Conservation (phyloP, 2,329 filamentous ascomycete species). For the Onygenales sp. region DNA sequence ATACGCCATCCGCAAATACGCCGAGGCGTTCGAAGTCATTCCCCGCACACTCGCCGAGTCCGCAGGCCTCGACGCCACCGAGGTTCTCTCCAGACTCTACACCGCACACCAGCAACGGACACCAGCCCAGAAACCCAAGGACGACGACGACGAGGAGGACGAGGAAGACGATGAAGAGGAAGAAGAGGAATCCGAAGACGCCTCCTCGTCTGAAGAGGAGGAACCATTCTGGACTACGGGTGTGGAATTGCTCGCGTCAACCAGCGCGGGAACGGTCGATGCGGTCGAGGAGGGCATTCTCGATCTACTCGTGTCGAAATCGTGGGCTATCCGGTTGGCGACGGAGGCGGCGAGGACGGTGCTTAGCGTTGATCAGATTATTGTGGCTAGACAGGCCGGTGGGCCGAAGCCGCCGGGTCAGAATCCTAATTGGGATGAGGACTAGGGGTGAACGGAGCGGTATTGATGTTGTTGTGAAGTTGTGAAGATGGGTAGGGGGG, state of each 20-base stretch:
- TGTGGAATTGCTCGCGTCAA: slow-evolving; percentile 85
- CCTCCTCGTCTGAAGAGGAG: slow-evolving; percentile 44
- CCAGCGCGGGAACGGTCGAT: slow-evolving; percentile 72
- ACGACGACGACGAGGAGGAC: slow-evolving; percentile 18
- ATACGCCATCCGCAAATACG: slow-evolving; percentile 95
- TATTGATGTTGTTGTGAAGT: not conserved
- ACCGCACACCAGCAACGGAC: slow-evolving; percentile 64
- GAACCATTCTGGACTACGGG: slow-evolving; percentile 82
- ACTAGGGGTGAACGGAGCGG: slow-evolving; percentile 26
- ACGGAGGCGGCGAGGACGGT: slow-evolving; percentile 92
- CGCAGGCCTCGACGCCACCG: slow-evolving; percentile 92
- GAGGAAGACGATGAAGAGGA: slow-evolving; percentile 41
- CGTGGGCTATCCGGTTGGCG: slow-evolving; percentile 93
- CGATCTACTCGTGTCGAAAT: slow-evolving; percentile 84
- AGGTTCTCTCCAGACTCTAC: slow-evolving; percentile 84
- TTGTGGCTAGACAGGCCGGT: slow-evolving; percentile 92
- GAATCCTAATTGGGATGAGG: slow-evolving; percentile 70
- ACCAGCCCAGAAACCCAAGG: slow-evolving; percentile 13
- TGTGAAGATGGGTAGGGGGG: not conserved
- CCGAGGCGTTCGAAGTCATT: slow-evolving; percentile 94
- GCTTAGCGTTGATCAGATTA: slow-evolving; percentile 95
- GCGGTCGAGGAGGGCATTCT: slow-evolving; percentile 81
- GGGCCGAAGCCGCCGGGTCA: slow-evolving; percentile 94
- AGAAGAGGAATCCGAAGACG: slow-evolving; percentile 47
- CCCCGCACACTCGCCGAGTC: slow-evolving; percentile 90